A percentile compares a stretch with the other conserved stretches of the same genome.
Conservation (phyloP, 192 early-diverging fungal species). For the Dimargaris cristalligena region DNA sequence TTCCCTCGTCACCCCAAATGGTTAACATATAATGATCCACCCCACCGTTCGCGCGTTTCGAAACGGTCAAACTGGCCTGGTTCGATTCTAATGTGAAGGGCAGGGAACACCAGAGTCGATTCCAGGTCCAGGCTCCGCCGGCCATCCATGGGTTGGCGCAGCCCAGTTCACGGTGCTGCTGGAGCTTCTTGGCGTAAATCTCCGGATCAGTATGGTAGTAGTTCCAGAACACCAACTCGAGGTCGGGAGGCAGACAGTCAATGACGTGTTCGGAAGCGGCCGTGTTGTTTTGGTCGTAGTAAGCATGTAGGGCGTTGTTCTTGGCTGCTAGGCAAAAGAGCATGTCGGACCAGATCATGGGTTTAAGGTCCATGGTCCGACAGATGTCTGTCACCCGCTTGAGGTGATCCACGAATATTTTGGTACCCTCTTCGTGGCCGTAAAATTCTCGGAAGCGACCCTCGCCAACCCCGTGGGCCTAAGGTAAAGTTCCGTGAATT, state of each 20-base stretch:
- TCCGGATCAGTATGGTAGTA: conserved; percentile 64
- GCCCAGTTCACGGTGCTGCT: conserved; percentile 67
- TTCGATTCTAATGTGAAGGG: conserved; percentile 66
- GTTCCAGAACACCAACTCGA: conserved; percentile 73
- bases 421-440: conserved; percentile 51
- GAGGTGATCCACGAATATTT: conserved; percentile 63
- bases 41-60: conserved; percentile 33
- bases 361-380: conserved; percentile 33
- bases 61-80: conserved; percentile 50
- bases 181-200: conserved; percentile 55
- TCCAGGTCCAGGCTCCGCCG: conserved; percentile 69
- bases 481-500: too few relatives aligned
- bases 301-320: conserved; percentile 63
- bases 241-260: conserved; percentile 38
- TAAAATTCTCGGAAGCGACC: conserved; percentile 60
- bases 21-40: conserved; percentile 68
- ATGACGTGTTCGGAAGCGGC: conserved; percentile 34
- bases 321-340: conserved; percentile 51
- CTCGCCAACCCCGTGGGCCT: conserved; percentile 72
- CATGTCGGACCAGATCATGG: conserved; percentile 83
- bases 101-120: conserved; percentile 61
- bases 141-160: conserved; percentile 70
- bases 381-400: conserved; percentile 56
- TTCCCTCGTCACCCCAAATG: conserved; percentile 82
- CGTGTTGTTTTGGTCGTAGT: conserved; percentile 54